Conservation (phyloP, 306 rosid species). For the Elaeagnus macrophylla region DNA sequence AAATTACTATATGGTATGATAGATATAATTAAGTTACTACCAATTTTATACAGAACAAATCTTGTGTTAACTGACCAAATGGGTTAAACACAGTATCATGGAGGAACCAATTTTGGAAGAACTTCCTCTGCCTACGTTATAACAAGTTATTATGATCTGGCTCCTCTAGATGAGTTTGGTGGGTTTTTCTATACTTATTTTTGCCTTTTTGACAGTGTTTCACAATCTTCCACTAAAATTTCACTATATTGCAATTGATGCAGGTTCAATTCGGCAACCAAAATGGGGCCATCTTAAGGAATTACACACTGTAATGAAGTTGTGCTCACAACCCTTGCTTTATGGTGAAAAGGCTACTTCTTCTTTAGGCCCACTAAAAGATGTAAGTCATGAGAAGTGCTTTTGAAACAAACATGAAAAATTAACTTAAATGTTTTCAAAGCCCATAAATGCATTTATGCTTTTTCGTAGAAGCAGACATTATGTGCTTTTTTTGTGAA, state of each 20-base stretch:
- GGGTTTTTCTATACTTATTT: background rate
- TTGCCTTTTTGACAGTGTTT: background rate
- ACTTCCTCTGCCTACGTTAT: conserved; percentile 18
- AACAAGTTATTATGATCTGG: conserved; percentile 30
- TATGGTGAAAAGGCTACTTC: conserved; percentile 15
- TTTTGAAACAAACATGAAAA: too few relatives aligned
- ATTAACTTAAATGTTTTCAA: too few relatives aligned
- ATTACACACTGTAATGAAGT: conserved; percentile 53
- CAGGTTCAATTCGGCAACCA: conserved; percentile 61
- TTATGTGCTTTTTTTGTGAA: too few relatives aligned
- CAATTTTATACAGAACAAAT: background rate
- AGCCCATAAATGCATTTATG: too few relatives aligned
- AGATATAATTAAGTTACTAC: background rate
- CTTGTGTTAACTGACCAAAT: background rate
- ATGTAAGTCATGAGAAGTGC: conserved; percentile 8
- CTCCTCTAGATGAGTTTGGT: conserved; percentile 38
- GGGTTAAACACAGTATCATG: conserved; percentile 25
- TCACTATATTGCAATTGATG: background rate
- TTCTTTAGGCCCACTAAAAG: conserved; percentile 20
- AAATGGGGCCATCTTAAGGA: conserved; percentile 75
- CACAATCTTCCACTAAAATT: background rate
- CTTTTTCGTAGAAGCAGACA: too few relatives aligned
- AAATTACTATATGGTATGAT: conserved; percentile 36
- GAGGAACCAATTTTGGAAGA: conserved; percentile 38
- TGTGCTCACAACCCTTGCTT: conserved; percentile 26